phyloP scores from a whole-genome alignment of 129 eudicot species.

The Rutidosis leptorrhynchoides region DNA sequence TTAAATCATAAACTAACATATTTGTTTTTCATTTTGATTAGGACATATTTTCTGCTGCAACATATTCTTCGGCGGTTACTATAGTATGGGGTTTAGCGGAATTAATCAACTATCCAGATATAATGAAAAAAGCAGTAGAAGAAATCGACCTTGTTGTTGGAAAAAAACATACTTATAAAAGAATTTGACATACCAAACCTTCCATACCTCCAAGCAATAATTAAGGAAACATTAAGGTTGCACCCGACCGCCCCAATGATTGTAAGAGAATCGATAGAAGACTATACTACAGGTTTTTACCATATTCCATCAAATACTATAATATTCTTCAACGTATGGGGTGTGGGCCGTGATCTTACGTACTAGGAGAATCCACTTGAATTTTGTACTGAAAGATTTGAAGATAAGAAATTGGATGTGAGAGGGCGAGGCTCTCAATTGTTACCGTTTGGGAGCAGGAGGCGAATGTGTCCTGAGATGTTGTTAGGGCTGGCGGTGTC shows the following conservation, averaged over 20 bases:
- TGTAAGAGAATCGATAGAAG: not conserved
- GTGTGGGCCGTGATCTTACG: not conserved
- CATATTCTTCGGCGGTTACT: too few relatives aligned
- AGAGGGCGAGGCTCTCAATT: too few relatives aligned
- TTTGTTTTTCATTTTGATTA: too few relatives aligned
- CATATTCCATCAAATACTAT: not conserved
- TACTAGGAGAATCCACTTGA: not conserved
- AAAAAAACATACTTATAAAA: not conserved
- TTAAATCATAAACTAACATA: too few relatives aligned
- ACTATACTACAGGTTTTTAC: not conserved
- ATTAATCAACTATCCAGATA: too few relatives aligned
- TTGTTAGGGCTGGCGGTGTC: too few relatives aligned
- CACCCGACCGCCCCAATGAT: not conserved
- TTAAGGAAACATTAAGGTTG: not conserved
- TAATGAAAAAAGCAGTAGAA: too few relatives aligned
- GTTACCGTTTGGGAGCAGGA: too few relatives aligned
- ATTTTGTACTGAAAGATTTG: not conserved
- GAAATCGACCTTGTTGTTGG: not conserved
- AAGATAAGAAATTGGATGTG: too few relatives aligned
- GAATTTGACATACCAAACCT: not conserved
- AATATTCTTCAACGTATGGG: not conserved
- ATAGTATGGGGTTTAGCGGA: too few relatives aligned
- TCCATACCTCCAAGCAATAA: constrained; percentile 2
- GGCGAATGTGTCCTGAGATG: too few relatives aligned
- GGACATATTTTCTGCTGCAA: too few relatives aligned